Conservation (phyloP, 495 filamentous ascomycete species). For the Penicillium daleae region DNA sequence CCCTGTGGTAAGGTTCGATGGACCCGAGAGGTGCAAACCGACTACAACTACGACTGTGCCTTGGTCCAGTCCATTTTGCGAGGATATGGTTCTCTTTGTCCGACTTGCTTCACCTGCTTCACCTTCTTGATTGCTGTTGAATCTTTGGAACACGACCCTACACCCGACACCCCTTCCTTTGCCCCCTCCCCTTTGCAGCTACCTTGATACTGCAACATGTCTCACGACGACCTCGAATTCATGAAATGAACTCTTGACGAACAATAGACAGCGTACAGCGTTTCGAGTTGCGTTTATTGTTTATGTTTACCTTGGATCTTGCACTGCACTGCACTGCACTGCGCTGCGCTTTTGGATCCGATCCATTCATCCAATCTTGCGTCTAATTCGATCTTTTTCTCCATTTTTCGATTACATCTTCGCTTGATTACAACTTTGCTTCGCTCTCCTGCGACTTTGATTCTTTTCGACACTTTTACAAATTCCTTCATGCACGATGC, state of each 20-base stretch:
- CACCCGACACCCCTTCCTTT: too few species aligned
- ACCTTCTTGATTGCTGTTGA: too few species aligned
- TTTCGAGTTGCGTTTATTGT: slow-evolving; percentile 29
- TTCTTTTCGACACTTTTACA: background rate
- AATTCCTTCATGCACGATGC: background rate
- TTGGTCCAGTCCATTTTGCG: too few species aligned
- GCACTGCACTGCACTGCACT: background rate
- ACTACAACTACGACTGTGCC: too few species aligned
- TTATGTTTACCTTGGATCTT: slow-evolving; percentile 2
- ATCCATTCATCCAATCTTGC: too few species aligned
- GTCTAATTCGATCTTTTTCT: slow-evolving; percentile 3
- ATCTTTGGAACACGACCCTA: too few species aligned
- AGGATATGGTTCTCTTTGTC: too few species aligned
- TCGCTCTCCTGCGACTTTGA: background rate
- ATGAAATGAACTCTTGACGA: slow-evolving; percentile 35
- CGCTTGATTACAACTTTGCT: background rate
- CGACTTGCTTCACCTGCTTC: background rate
- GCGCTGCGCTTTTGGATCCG: background rate
- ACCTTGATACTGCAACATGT: slow-evolving; percentile 1
- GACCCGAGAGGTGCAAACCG: too few species aligned
- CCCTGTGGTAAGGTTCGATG: too few species aligned
- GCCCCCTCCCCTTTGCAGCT: background rate
- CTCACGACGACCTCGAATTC: slow-evolving; percentile 20
- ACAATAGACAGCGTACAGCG: slow-evolving; percentile 37
- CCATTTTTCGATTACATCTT: background rate